phyloP scores from a whole-genome alignment of 129 eudicot genomes.

The Logfia minima region DNA sequence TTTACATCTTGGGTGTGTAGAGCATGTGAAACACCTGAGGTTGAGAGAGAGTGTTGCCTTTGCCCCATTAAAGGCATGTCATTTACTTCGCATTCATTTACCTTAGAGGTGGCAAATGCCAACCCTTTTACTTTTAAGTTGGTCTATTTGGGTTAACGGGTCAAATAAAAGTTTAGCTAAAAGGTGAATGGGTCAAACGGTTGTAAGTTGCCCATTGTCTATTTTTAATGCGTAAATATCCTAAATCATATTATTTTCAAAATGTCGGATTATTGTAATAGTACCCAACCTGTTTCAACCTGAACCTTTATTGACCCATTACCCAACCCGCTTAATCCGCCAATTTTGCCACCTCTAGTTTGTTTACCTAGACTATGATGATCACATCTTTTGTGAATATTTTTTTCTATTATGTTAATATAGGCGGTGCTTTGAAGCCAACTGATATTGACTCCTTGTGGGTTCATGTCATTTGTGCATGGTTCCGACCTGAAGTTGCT shows the following conservation, averaged over 20 bases:
- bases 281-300: not conserved
- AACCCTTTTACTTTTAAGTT: not conserved
- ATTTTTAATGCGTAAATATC: not conserved
- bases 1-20: conserved; percentile 96
- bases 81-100: not conserved
- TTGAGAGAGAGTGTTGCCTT: conserved; percentile 83
- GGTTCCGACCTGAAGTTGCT: conserved; percentile 89
- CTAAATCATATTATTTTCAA: not conserved
- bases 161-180: not conserved
- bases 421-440: conserved; percentile 95
- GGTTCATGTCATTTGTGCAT: conserved; percentile 96
- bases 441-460: conserved; percentile 73
- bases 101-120: not conserved
- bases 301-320: not conserved
- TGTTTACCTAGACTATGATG: not conserved
- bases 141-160: not conserved
- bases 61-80: conserved; percentile 90
- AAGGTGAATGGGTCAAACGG: not conserved
- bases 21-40: conserved; percentile 83
- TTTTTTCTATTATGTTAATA: conserved; percentile 17
- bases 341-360: not conserved
- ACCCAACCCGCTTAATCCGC: not conserved
- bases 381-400: conserved; percentile 1
- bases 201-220: not conserved
- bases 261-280: not conserved